phyloP scores from a whole-genome alignment of 108 stramenopile genomes.

The Schizochytrium sp. region DNA sequence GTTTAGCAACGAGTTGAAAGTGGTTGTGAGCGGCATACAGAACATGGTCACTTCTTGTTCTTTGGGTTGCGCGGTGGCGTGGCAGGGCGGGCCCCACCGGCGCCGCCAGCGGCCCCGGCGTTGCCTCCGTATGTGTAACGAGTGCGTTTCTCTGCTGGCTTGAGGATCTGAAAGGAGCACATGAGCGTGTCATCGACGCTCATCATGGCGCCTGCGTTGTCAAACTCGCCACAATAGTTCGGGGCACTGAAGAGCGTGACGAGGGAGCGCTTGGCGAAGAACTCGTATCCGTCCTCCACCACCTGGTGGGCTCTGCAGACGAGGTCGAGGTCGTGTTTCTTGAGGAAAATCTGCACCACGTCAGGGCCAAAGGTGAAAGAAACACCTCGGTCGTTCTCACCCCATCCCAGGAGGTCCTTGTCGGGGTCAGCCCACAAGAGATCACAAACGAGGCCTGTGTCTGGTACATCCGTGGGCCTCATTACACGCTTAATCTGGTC shows the following conservation, averaged over 20 bases:
- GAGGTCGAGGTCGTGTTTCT: conserved; percentile 97
- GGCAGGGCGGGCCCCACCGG: conserved; percentile 4
- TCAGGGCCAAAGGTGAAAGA: conserved; percentile 99
- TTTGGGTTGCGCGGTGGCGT: conserved; percentile 60
- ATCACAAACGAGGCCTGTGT: conserved; percentile 98
- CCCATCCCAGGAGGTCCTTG: conserved; percentile 99
- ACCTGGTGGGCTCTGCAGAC: conserved; percentile 99
- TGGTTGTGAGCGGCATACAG: not conserved
- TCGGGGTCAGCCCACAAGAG: conserved; percentile 99
- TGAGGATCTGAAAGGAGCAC: conserved; percentile 99
- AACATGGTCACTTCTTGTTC: conserved; percentile 36
- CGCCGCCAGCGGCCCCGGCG: conserved; percentile 48
- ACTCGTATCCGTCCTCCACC: conserved; percentile 99
- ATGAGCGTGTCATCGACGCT: conserved; percentile 99
- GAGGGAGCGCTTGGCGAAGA: conserved; percentile 97
- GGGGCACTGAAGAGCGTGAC: conserved; percentile 98
- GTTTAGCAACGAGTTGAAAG: not conserved
- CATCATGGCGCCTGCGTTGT: conserved; percentile 99
- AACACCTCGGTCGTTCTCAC: conserved; percentile 99
- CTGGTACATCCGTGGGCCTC: conserved; percentile 97
- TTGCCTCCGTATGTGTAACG: conserved; percentile 63
- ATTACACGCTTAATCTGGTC: conserved; percentile 96
- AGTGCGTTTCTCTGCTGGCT: conserved; percentile 99
- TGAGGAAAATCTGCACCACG: conserved; percentile 95
- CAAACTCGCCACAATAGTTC: conserved; percentile 99